These are phyloP conservation scores for Pseudogymnoascus pannorum DNA, from an alignment of 2,329 filamentous ascomycete genomes.

Conservation along the genomic window DNA sequence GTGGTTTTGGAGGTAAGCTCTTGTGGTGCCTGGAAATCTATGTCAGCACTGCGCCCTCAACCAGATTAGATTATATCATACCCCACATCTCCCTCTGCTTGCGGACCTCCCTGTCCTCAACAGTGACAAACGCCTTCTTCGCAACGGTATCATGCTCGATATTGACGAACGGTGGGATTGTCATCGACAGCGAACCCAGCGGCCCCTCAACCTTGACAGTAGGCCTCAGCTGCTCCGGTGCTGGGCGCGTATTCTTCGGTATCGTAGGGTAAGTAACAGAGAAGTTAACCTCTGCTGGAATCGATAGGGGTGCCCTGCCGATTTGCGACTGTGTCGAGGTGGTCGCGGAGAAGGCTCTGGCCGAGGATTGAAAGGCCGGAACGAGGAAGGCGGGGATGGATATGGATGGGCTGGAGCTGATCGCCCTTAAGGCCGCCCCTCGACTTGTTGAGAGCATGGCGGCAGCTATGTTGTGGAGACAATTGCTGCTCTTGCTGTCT, in stretches of 20 bases:
- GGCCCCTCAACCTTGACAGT: conserved; percentile 74
- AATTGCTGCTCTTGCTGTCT: conserved; percentile 9
- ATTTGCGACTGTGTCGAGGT: conserved; percentile 68
- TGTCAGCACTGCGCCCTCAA: conserved; percentile 20
- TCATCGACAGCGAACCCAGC: conserved; percentile 68
- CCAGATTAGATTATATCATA: conserved; percentile 36
- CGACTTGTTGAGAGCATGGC: conserved; percentile 60
- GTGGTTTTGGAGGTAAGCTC: conserved; percentile 83
- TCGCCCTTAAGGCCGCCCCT: conserved; percentile 51
- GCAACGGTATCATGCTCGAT: conserved; percentile 59
- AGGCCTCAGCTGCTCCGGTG: conserved; percentile 50
- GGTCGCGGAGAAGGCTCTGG: conserved; percentile 64
- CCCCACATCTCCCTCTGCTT: conserved; percentile 96
- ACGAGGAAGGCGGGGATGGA: conserved; percentile 66
- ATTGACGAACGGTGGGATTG: conserved; percentile 71
- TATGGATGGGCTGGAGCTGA: conserved; percentile 40
- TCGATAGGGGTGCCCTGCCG: conserved; percentile 69
- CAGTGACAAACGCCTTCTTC: conserved; percentile 58
- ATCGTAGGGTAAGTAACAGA: conserved; percentile 52
- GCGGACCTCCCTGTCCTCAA: conserved; percentile 60
- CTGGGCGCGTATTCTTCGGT: conserved; percentile 15
- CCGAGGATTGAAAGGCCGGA: conserved; percentile 54
- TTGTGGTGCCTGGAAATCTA: conserved; percentile 63
- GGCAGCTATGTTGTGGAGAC: conserved; percentile 12
- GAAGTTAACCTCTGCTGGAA: conserved; percentile 79